phyloP scores from a whole-genome alignment of 2,329 filamentous ascomycete genomes.

The Delphinella strobiligena region DNA sequence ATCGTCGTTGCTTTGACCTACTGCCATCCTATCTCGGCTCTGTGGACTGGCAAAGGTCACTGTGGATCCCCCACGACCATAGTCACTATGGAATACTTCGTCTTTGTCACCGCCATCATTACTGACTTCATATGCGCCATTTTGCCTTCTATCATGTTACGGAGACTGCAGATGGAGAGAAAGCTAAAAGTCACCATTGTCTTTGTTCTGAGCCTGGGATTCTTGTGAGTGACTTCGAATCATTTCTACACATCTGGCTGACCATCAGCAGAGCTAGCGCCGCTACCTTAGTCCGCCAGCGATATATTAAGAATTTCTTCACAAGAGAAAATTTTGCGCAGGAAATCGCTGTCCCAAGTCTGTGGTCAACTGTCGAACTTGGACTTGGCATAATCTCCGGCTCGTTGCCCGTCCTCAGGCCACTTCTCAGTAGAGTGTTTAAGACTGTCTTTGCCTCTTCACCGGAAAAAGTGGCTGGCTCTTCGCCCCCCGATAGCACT shows the following conservation, averaged over 20 bases:
- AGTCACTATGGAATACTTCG: slow-evolving; percentile 7
- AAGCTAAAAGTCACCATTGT: slow-evolving; percentile 22
- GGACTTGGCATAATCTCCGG: too few relatives aligned
- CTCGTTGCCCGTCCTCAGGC: too few relatives aligned
- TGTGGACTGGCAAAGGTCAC: slow-evolving; percentile 8
- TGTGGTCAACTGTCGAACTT: too few relatives aligned
- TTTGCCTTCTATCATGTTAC: slow-evolving; percentile 24
- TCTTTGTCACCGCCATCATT: slow-evolving; percentile 14
- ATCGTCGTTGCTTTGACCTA: slow-evolving; percentile 9
- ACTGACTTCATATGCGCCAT: slow-evolving; percentile 25
- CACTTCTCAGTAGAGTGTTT: too few relatives aligned
- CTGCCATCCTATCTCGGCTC: slow-evolving; percentile 9
- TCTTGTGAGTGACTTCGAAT: slow-evolving; percentile 12
- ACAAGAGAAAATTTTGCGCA: too few relatives aligned
- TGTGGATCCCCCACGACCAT: slow-evolving; percentile 6
- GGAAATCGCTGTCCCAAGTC: too few relatives aligned
- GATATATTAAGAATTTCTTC: too few relatives aligned
- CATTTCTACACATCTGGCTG: background rate
- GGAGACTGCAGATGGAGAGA: slow-evolving; percentile 23
- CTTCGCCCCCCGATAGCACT: too few relatives aligned
- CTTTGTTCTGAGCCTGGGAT: slow-evolving; percentile 22
- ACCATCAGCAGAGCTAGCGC: too few relatives aligned
- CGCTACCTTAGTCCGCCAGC: too few relatives aligned
- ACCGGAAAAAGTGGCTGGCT: too few relatives aligned
- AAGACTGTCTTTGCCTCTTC: too few relatives aligned